Evolutionary conservation across 148 eudicot genomes (phyloP), one percentile per base, ranked within the genome.

Genomic region (Rhododendron ovatum): DNA sequence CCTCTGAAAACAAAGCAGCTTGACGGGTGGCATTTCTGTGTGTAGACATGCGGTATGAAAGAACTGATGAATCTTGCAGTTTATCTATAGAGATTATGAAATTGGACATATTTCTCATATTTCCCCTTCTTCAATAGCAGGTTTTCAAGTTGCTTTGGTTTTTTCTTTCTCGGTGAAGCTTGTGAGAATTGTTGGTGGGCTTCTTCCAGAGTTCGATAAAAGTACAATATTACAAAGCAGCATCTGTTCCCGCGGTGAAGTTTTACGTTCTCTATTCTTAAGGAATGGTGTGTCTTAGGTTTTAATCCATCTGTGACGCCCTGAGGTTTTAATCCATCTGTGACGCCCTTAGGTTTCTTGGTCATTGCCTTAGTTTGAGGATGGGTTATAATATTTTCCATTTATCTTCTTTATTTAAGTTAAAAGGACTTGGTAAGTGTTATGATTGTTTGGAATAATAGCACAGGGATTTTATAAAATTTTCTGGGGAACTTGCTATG

Each of bases 1-100:
- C 74, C 71, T 78, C 26, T 78, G 59, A 82, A 86, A 85, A 83
- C 67, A 75, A 39, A 71, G 89, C 90, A 89, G 90, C 88, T 71
- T 92, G 91, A 88, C 79, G 83, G 89, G 92, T 90, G 88, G 90
- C 87, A 88, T 79, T 83, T 87, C 67, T 76, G 85, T 88, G 89
- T 90, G 87, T 86, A 71, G 78, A 85, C 85, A 50, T 90, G 87
- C 28, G 91, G 93, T 90, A 89, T 71, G 86, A 63, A 39, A 48
- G 9, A 83, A 41, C 77, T 63, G 28, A 12, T 12, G 33, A 57
- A 59, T 39, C 22, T 63, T 26, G 63, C 82, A 47, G 45, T 28
- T 50, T 53, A 6, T 80, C 26, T 26, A 3, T n/a, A 13, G 48
- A 39, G 18, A 61, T 28, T 37, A 61, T 1, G 22, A 63, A 15